Evolutionary conservation across 441 rosid genomes (phyloP).

Genomic region (Bocquillonia castaneifolia): DNA sequence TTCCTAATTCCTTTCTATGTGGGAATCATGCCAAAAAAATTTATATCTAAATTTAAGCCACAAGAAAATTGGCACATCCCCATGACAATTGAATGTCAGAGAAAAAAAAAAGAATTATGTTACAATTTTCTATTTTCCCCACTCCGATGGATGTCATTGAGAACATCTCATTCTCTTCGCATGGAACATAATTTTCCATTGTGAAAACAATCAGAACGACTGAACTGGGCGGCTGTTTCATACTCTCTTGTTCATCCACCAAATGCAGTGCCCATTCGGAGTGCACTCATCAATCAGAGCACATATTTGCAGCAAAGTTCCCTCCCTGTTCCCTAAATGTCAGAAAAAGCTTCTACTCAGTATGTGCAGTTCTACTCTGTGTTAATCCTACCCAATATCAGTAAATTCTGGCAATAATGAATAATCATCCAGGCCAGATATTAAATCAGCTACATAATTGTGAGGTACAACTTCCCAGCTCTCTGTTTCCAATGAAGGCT

Average conservation of each 20-base stretch:
- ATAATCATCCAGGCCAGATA: slow-evolving; percentile 65
- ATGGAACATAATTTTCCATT: background rate
- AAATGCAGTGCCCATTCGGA: background rate
- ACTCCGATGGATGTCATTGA: background rate
- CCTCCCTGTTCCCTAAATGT: slow-evolving; percentile 14
- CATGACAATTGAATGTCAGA: slow-evolving; percentile 4
- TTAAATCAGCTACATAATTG: slow-evolving; percentile 42
- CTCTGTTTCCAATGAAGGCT: slow-evolving; percentile 33
- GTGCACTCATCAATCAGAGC: background rate
- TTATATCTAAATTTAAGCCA: background rate
- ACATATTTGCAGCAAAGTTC: slow-evolving; percentile 13
- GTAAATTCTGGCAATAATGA: slow-evolving; percentile 49
- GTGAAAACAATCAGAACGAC: too few relatives aligned
- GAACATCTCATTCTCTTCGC: background rate
- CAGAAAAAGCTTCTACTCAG: slow-evolving; percentile 2
- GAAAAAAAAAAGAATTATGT: slow-evolving; percentile 3
- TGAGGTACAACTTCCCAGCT: slow-evolving; percentile 34
- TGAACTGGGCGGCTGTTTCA: background rate
- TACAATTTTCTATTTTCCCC: slow-evolving; percentile 18
- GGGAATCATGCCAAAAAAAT: slow-evolving; percentile 21
- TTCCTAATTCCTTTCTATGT: slow-evolving; percentile 12
- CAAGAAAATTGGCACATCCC: slow-evolving; percentile 21
- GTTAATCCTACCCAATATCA: slow-evolving; percentile 48
- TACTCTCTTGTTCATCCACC: background rate
- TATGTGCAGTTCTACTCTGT: slow-evolving; percentile 3